A percentile compares a stretch with the other conserved stretches of the same genome.
These are phyloP conservation scores for Ambrosiella xylebori DNA, from an alignment of 2,329 filamentous ascomycete species.

Conservation along the genomic window DNA sequence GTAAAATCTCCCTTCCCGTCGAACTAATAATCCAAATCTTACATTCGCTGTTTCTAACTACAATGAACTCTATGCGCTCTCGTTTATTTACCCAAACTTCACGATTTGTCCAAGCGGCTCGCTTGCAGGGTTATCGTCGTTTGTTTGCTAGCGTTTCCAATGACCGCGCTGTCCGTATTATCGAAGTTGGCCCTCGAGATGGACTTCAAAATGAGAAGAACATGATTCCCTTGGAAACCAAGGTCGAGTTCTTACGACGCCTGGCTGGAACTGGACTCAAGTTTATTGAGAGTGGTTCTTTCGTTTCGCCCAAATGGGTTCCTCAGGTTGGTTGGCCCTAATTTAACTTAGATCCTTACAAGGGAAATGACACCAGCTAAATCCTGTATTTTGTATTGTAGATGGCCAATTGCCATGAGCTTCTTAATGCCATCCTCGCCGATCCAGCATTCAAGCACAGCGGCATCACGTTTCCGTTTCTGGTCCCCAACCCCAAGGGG, in stretches of 20 bases:
- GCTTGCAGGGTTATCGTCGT: conserved; percentile 5
- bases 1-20: neutral
- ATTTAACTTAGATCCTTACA: neutral
- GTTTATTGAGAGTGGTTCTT: conserved; percentile 66
- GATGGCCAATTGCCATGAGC: conserved; percentile 66
- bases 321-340: conserved; percentile 44
- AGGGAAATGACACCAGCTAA: conserved; percentile 1
- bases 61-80: neutral
- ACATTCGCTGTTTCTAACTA: neutral
- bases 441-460: conserved; percentile 34
- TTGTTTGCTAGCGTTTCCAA: conserved; percentile 2
- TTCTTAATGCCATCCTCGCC: conserved; percentile 50
- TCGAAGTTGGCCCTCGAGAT: conserved; percentile 73
- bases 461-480: conserved; percentile 59
- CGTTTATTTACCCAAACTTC: neutral
- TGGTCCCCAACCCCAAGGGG: conserved; percentile 62
- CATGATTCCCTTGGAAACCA: conserved; percentile 51
- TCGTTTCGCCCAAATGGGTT: conserved; percentile 71
- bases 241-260: conserved; percentile 57
- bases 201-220: conserved; percentile 75
- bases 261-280: conserved; percentile 50
- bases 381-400: conserved; percentile 18
- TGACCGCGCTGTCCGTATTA: conserved; percentile 41
- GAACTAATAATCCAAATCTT: neutral
- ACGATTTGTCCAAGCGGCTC: neutral